Evolutionary conservation across 2,329 filamentous ascomycete species (phyloP), one percentile per base, ranked within the genome.

Genomic region (Taxawa tesnikishii): DNA sequence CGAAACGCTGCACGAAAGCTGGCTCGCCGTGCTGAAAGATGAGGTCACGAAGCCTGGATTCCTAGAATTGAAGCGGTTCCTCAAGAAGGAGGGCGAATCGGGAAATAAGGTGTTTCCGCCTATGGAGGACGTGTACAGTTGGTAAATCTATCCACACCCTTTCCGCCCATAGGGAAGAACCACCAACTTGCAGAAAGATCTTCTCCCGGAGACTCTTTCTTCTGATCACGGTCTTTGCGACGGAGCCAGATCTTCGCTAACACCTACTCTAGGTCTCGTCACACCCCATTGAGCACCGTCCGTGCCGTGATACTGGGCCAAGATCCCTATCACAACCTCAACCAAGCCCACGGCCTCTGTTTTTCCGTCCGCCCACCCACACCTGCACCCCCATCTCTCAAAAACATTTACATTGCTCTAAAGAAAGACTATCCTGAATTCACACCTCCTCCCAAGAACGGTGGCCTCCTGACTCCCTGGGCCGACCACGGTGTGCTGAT

Each of bases 251-350:
- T 15, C 27, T 24, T 24, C n/a, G 26, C 29, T 28, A 27, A 36
- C 34, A 33, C 29, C n/a, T n/a, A 18, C 26, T 23, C 17, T 37
- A 94, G 88, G 88, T 94, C 88, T 38, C 81, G 85, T 15, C 81
- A 93, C 55, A 94, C 88, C 1, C 87, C 90, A 6, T 77, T 98
- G 46, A 65, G 79, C 61, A 79, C 69, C 10, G 87, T 96, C 55
- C 94, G 93, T 57, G 81, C 82, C 36, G 87, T 98, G 38, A 85
- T 98, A 50, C 59, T 96, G 33, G 90, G 90, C 43, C 90, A 98
- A 62, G 90, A 98, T 54, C 90, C 90, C 3, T 98, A 98, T 58
- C 90, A 98, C 64, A 93, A 93, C 55, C 57, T 75, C 54, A 92
- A 92, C 57, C 90, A 98, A 66, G 90, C 90, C 31, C 90, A 96